Evolutionary conservation across 768 basidiomycete species (phyloP), one percentile per base, ranked within the genome.

Genomic region (Lactarius vividus): DNA sequence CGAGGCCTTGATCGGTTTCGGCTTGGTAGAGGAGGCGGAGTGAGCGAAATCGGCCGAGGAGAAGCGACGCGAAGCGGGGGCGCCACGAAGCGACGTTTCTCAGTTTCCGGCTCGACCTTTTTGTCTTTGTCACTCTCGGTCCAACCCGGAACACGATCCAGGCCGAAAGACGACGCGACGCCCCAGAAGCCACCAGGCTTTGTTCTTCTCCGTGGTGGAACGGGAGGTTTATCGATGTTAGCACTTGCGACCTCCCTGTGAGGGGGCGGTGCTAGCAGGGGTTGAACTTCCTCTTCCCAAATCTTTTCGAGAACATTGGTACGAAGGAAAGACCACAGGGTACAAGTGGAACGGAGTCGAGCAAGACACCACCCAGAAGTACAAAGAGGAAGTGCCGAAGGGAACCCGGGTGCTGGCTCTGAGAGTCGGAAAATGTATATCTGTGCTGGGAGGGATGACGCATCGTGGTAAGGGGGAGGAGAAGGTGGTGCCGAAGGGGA

Each of bases 251-350:
- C 29, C 69, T 68, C 62, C 29, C 63, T 33, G 57, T 40, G 71
- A 0, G 72, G 71, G 1, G 79, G 73, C 11, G 79, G 78, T 3
- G 44, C n/a, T 0, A 75, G 69, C 2, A 78, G 73, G 1, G 77
- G 72, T 1, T 57, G 69, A 1, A 82, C 78, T 63, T 88, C 91
- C 68, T 96, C 94, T 63, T 93, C 89, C 95, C 95, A 97, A 6
- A 96, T 79, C 70, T 88, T 89, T 65, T 94, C 92, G 23, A 96
- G 81, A 61, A 97, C 80, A 11, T 89, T 85, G 0, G 85, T 87
- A 28, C 93, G 85, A 59, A 96, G 87, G 72, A 92, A 96, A 20
- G 89, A 85, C 94, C 94, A 97, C 16, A 96, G 78, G 4, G 88
- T 89, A 75, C 94, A 96, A n/a, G 94, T 93, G 42, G 88, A 82